Conservation (phyloP, 164 flowering plant genomes). For the Stephania japonica region DNA sequence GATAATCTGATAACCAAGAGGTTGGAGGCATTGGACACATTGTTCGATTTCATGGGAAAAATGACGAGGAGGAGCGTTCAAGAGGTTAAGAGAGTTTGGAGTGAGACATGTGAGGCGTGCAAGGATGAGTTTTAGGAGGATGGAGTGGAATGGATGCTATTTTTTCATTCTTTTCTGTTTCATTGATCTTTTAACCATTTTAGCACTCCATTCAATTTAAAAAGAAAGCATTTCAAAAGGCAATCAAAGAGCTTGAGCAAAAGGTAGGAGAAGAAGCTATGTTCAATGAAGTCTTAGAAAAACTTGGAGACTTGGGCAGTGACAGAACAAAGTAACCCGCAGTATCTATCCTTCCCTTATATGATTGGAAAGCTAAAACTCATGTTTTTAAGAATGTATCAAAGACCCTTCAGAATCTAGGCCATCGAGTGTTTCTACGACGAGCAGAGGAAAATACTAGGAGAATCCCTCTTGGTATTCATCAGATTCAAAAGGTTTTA, state of each 20-base stretch:
- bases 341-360: constrained; percentile 61
- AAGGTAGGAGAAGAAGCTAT: constrained; percentile 51
- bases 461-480: constrained; percentile 4
- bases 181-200: background rate
- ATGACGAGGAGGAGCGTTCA: too few relatives aligned
- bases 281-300: constrained; percentile 37
- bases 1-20: too few relatives aligned
- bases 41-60: too few relatives aligned
- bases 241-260: constrained; percentile 27
- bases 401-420: constrained; percentile 20
- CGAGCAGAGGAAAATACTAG: too few relatives aligned
- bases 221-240: constrained; percentile 40
- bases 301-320: constrained; percentile 54
- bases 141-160: too few relatives aligned
- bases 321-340: constrained; percentile 35
- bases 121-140: too few relatives aligned
- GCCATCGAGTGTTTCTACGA: constrained; percentile 11
- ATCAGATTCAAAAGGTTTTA: constrained; percentile 15
- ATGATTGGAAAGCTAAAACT: too few relatives aligned
- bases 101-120: too few relatives aligned
- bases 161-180: too few relatives aligned
- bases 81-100: too few relatives aligned
- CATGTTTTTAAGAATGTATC: too few relatives aligned
- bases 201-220: constrained; percentile 62
- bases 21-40: too few relatives aligned